phyloP scores from a whole-genome alignment of 108 stramenopile genomes.

The Epithemia pelagica region DNA sequence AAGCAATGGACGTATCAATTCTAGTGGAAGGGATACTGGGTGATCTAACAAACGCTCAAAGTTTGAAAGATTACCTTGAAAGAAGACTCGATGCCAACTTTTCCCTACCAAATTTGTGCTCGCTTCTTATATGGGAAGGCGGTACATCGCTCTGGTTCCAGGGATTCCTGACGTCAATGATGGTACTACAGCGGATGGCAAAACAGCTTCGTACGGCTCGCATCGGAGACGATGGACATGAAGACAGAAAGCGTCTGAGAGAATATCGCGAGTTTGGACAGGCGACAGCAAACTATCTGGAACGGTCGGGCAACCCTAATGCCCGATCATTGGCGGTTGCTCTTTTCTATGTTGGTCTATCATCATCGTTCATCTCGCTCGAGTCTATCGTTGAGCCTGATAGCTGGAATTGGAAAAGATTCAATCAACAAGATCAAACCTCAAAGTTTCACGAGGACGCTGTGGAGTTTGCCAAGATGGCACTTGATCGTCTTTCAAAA shows the following conservation, averaged over 20 bases:
- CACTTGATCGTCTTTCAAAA: background rate
- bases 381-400: background rate
- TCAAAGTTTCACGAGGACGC: background rate
- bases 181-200: background rate
- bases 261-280: background rate
- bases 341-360: background rate
- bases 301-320: background rate
- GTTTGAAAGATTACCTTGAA: background rate
- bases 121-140: background rate
- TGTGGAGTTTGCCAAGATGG: background rate
- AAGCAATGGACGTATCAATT: background rate
- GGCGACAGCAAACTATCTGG: background rate
- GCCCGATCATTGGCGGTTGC: background rate
- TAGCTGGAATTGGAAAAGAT: background rate
- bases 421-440: background rate
- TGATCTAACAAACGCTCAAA: background rate
- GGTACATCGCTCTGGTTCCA: background rate
- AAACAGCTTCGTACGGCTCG: background rate
- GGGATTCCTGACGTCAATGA: background rate
- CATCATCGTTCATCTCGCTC: background rate
- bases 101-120: background rate
- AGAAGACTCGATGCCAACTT: background rate
- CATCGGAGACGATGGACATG: background rate
- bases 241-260: background rate
- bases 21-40: background rate